Evolutionary conservation across 257 asterid species (phyloP).

Genomic region (Gardenia jasminoides): DNA sequence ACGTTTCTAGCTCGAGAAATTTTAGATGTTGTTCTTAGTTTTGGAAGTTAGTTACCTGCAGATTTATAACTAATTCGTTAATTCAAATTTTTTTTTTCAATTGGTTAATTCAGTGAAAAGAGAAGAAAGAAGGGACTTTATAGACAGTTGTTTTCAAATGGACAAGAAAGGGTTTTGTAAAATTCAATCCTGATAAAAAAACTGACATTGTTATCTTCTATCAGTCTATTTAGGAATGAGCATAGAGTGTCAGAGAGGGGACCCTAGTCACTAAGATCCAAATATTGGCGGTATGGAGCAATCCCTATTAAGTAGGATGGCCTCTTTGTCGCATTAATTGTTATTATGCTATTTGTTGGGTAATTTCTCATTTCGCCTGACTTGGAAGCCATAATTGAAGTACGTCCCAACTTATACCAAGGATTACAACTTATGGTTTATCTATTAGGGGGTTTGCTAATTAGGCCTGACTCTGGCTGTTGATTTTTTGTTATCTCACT

Average conservation of each 20-base stretch:
- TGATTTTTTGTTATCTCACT: not conserved
- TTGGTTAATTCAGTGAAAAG: not conserved
- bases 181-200: not conserved
- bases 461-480: not conserved
- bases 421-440: not conserved
- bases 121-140: not conserved
- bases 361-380: not conserved
- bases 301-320: not conserved
- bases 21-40: not conserved
- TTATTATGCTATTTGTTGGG: not conserved
- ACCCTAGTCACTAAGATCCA: not conserved
- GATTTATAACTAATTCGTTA: not conserved
- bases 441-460: not conserved
- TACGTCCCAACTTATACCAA: not conserved
- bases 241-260: not conserved
- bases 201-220: not conserved
- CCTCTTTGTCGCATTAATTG: not conserved
- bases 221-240: not conserved
- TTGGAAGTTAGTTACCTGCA: not conserved
- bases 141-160: not conserved
- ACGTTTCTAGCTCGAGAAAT: not conserved
- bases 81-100: too few species aligned
- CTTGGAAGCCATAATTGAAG: not conserved
- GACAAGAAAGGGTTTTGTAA: not conserved
- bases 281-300: not conserved